Conservation (phyloP, 805 yeast genomes). For the Metschnikowia anglica region DNA sequence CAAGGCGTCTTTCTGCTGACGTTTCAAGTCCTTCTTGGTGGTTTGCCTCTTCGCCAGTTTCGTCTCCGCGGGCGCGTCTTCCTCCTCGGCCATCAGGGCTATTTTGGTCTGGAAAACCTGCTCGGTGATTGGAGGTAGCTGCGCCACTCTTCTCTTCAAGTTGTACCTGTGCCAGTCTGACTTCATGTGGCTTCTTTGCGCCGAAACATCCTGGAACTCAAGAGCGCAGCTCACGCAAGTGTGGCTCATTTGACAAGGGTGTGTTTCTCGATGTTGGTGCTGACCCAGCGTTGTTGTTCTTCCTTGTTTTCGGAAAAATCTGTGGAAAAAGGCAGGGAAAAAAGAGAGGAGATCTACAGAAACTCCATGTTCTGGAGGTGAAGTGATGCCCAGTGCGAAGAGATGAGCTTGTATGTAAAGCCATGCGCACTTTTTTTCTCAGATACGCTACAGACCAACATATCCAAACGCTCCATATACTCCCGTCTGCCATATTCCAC, state of each 20-base stretch:
- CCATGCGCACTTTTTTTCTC: slow-evolving; percentile 2
- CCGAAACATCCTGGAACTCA: slow-evolving; percentile 37
- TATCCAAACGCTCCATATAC: too few relatives aligned
- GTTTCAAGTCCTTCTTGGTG: slow-evolving; percentile 52
- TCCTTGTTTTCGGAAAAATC: too few relatives aligned
- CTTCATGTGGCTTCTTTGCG: slow-evolving; percentile 45
- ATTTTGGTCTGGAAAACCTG: slow-evolving; percentile 24
- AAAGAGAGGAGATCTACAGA: not conserved
- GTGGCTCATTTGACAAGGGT: slow-evolving; percentile 18
- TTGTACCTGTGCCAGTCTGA: slow-evolving; percentile 48
- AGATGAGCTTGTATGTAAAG: slow-evolving; percentile 2
- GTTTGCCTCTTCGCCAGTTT: slow-evolving; percentile 24
- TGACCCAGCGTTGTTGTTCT: too few relatives aligned
- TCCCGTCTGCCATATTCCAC: too few relatives aligned
- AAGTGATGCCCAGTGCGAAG: not conserved
- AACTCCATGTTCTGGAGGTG: not conserved
- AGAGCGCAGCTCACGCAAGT: slow-evolving; percentile 42
- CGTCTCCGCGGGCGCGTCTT: slow-evolving; percentile 21
- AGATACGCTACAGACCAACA: too few relatives aligned
- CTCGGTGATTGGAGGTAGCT: slow-evolving; percentile 29
- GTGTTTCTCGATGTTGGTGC: too few relatives aligned
- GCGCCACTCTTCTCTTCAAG: slow-evolving; percentile 44
- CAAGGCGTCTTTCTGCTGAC: slow-evolving; percentile 49
- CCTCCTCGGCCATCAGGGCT: slow-evolving; percentile 20
- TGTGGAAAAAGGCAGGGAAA: not conserved